These are phyloP conservation scores for Madurella fahalii DNA, from an alignment of 2,329 filamentous ascomycete species.

Conservation along the genomic window DNA sequence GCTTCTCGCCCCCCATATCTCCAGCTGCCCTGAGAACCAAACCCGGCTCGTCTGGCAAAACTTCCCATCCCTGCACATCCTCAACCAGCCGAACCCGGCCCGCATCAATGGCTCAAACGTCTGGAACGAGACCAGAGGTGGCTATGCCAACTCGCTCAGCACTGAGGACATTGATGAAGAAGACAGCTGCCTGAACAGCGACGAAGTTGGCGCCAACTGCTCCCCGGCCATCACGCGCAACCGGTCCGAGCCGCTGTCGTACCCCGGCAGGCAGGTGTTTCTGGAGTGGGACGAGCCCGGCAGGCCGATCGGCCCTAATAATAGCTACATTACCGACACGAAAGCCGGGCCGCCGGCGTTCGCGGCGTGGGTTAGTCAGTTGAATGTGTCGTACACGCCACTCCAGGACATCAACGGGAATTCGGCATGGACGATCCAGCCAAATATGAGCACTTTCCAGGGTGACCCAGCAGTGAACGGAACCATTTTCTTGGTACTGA, in stretches of 20 bases:
- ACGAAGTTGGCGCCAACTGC: constrained; percentile 53
- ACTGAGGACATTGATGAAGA: constrained; percentile 40
- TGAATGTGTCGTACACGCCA: constrained; percentile 68
- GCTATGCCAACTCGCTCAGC: constrained; percentile 52
- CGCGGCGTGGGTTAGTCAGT: constrained; percentile 72
- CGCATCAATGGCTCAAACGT: constrained; percentile 60
- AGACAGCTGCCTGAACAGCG: constrained; percentile 56
- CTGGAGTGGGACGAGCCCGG: constrained; percentile 71
- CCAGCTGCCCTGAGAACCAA: constrained; percentile 66
- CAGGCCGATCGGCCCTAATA: constrained; percentile 69
- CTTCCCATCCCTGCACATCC: constrained; percentile 66
- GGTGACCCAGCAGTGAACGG: constrained; percentile 69
- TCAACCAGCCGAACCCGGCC: constrained; percentile 74
- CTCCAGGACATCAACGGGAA: constrained; percentile 51
- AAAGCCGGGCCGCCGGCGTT: constrained; percentile 58
- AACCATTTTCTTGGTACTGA: constrained; percentile 76
- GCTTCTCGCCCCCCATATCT: constrained; percentile 75
- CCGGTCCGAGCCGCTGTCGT: constrained; percentile 66
- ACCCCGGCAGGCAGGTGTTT: constrained; percentile 67
- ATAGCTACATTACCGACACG: constrained; percentile 68
- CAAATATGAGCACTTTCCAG: constrained; percentile 61
- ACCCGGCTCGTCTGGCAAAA: constrained; percentile 82
- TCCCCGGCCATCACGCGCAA: constrained; percentile 63
- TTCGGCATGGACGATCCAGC: constrained; percentile 67
- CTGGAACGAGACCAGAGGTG: constrained; percentile 60